Evolutionary conservation across 768 basidiomycete genomes (phyloP).

Genomic region (Lactarius pseudohatsudake): DNA sequence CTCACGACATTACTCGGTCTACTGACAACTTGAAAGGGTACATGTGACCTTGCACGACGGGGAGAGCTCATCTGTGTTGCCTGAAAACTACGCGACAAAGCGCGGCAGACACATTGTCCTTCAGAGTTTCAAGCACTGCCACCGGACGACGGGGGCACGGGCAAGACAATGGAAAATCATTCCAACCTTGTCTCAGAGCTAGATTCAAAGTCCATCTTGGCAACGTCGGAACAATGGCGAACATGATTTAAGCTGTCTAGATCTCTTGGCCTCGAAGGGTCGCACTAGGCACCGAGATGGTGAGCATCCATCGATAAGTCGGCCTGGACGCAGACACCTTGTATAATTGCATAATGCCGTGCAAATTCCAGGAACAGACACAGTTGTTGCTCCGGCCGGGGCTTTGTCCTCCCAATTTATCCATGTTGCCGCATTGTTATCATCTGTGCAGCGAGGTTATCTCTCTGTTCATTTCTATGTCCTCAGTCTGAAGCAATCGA

Average conservation of each 20-base stretch:
- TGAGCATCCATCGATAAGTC: neutral
- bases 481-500: neutral
- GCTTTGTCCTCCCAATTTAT: constrained; percentile 17
- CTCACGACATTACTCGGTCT: too few relatives aligned
- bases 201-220: neutral
- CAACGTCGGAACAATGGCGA: neutral
- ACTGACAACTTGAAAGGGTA: too few relatives aligned
- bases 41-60: neutral
- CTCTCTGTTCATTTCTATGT: neutral
- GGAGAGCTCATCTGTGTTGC: neutral
- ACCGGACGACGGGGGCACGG: neutral
- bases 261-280: neutral
- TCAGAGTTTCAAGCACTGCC: neutral
- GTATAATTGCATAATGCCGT: neutral
- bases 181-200: neutral
- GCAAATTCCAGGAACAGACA: neutral
- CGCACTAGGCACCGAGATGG: neutral
- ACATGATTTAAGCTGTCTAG: neutral
- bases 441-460: neutral
- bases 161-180: neutral
- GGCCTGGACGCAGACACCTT: neutral
- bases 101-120: neutral
- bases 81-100: neutral
- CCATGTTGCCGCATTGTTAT: neutral
- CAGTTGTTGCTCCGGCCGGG: constrained; percentile 13